Percentiles rank a stretch among this genome's conserved stretches.
These are phyloP conservation scores for Ustilago hordei DNA, from an alignment of 1,284 basidiomycete species.

Conservation along the genomic window DNA sequence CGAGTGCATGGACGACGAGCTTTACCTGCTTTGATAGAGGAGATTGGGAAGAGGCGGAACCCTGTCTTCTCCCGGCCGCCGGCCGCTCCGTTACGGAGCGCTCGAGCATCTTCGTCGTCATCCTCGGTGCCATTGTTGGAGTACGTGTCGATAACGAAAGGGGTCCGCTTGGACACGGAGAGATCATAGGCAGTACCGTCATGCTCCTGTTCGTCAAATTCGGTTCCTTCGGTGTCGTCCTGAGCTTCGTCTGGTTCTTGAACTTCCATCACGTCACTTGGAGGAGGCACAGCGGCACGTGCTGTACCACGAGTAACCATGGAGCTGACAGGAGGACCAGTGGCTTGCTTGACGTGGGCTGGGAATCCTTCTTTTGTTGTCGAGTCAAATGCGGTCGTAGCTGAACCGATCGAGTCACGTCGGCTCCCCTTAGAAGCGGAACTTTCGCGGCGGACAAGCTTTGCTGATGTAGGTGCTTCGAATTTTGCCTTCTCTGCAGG, in stretches of 20 bases:
- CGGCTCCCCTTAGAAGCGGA: constrained; percentile 37
- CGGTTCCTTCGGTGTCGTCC: constrained; percentile 28
- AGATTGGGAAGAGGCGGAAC: constrained; percentile 52
- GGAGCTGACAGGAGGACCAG: constrained; percentile 8
- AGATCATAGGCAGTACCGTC: constrained; percentile 22
- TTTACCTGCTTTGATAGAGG: constrained; percentile 39
- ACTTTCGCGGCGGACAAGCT: constrained; percentile 22
- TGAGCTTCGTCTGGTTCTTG: constrained; percentile 29
- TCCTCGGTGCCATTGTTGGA: constrained; percentile 17
- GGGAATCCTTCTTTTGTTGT: constrained; percentile 37
- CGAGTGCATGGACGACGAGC: constrained; percentile 45
- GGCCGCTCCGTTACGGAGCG: constrained; percentile 4
- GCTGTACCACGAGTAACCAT: constrained; percentile 23
- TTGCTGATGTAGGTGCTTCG: background rate
- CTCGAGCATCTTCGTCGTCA: constrained; percentile 9
- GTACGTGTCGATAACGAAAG: constrained; percentile 38
- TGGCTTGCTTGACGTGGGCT: background rate
- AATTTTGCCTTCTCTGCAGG: background rate
- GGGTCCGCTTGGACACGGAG: constrained; percentile 18
- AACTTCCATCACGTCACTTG: constrained; percentile 47
- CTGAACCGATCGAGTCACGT: constrained; percentile 50
- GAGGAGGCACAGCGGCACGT: constrained; percentile 39
- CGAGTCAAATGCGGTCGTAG: constrained; percentile 55
- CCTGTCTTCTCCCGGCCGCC: constrained; percentile 4
- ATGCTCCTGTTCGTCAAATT: constrained; percentile 30